Conservation (phyloP, 768 basidiomycete species). For the Galerina sulciceps region DNA sequence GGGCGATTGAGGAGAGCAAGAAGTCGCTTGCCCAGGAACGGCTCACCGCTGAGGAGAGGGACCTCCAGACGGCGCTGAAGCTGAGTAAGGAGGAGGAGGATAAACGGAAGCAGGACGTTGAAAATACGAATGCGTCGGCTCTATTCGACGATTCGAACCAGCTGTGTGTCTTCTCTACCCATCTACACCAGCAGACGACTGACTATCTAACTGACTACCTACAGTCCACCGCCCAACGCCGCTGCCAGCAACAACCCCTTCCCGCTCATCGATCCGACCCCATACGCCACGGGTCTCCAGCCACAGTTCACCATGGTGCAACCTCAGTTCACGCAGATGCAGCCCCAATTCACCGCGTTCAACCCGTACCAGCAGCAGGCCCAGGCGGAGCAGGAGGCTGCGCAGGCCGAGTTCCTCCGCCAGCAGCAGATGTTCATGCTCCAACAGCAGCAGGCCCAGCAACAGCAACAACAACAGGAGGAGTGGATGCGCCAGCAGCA, state of each 20-base stretch:
- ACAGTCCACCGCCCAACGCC: slow-evolving; percentile 35
- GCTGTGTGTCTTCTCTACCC: slow-evolving; percentile 51
- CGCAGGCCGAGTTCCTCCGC: slow-evolving; percentile 77
- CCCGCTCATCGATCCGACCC: slow-evolving; percentile 64
- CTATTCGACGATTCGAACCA: slow-evolving; percentile 90
- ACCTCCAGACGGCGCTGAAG: slow-evolving; percentile 80
- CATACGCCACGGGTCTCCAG: slow-evolving; percentile 60
- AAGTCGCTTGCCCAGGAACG: slow-evolving; percentile 72
- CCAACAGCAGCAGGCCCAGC: slow-evolving; percentile 56
- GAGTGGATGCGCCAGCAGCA: slow-evolving; percentile 49
- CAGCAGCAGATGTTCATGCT: slow-evolving; percentile 76
- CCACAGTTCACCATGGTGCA: slow-evolving; percentile 69
- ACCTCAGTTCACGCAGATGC: slow-evolving; percentile 76
- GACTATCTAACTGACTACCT: slow-evolving; percentile 8
- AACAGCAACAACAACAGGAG: slow-evolving; percentile 58
- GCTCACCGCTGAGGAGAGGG: slow-evolving; percentile 76
- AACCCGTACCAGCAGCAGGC: slow-evolving; percentile 91
- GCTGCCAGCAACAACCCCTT: slow-evolving; percentile 56
- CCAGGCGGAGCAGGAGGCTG: slow-evolving; percentile 84
- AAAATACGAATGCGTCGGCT: slow-evolving; percentile 71
- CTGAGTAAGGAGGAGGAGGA: slow-evolving; percentile 92
- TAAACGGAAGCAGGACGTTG: slow-evolving; percentile 67
- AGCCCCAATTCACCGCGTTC: slow-evolving; percentile 89
- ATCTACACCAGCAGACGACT: not conserved
- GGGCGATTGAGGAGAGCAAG: slow-evolving; percentile 92